Evolutionary conservation across 164 flowering plant species (phyloP).

Genomic region (Chimonanthus salicifolius): DNA sequence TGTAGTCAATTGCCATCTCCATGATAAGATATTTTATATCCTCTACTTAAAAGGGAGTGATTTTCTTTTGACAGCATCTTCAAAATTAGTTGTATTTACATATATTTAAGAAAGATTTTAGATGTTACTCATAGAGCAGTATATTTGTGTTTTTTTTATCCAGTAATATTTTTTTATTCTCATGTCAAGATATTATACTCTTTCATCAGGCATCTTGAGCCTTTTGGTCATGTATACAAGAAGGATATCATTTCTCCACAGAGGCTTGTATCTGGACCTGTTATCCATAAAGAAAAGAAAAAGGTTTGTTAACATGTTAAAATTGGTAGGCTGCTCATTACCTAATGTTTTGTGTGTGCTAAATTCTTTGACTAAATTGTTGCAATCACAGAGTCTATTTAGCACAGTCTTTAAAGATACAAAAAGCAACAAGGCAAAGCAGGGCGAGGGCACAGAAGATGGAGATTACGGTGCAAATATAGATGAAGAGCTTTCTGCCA

Average conservation of each 20-base stretch:
- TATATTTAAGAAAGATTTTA: background rate
- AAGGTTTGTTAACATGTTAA: slow-evolving; percentile 37
- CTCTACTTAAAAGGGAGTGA: too few species aligned
- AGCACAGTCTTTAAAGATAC: slow-evolving; percentile 51
- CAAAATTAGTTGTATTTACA: background rate
- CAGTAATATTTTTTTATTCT: background rate
- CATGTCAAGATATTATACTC: background rate
- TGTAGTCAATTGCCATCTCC: too few species aligned
- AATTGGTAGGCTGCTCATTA: background rate
- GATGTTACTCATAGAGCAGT: background rate
- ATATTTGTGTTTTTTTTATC: background rate
- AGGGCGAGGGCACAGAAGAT: slow-evolving; percentile 31
- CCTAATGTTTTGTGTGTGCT: background rate
- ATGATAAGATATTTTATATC: too few species aligned
- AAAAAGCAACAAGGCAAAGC: slow-evolving; percentile 51
- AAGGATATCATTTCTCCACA: slow-evolving; percentile 34
- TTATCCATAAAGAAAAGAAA: slow-evolving; percentile 65
- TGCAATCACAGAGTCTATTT: slow-evolving; percentile 54
- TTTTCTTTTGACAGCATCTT: background rate
- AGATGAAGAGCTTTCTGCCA: slow-evolving; percentile 45
- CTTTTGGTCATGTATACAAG: slow-evolving; percentile 42
- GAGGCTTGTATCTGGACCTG: slow-evolving; percentile 17
- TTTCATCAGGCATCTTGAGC: slow-evolving; percentile 46
- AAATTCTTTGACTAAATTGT: slow-evolving; percentile 2
- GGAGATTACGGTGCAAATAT: slow-evolving; percentile 40